Base-by-base conservation (phyloP, 352 stramenopile genomes). In the Phytopythium delawarense region DNA sequence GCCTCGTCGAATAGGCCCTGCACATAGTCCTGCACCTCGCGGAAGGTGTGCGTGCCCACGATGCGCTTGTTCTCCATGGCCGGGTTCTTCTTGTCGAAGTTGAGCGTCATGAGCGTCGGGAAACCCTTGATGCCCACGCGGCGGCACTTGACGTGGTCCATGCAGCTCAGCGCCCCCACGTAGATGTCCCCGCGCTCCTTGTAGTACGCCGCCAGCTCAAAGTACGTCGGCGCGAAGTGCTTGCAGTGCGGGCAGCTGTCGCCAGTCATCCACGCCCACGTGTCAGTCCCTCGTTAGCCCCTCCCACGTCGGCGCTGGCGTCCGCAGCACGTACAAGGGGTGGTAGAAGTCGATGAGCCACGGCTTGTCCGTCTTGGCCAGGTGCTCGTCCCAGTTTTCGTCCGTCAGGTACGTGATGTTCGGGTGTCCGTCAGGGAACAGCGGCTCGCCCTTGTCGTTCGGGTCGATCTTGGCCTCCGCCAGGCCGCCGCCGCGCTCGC, bases 291-390 rank as follows among this genome's bases (percentile, higher is more conserved):
- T 25, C 12, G 12, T 16, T 1, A 40, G 8, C 35, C 40, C 40
- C 28, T 2, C 18, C 2, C 6, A 16, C 7, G 25, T 13, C 16
- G 1, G 12, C 0, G 1, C n/a, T 28, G 7, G 5, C 5, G 21
- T 35, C 34, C 18, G 11, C 37, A 20, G 12, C 9, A 76, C 81
- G 66, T 81, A 94, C 84, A 91, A 94, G 9, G 84, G 84, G 63
- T 94, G 84, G 66, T 94, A 94, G 65, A 94, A 94, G 72, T 94
- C 82, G 28, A 94, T 75, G 53, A 94, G 67, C 84, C 84, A 94
- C 32, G 84, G 84, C 55, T 88, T 87, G 69, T 89, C 79, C 48
- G 82, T 89, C 69, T 88, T 81, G 59, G 69, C 59, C 70, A 89
- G 79, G 69, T 84, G 76, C 45, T 77, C 64, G 68, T 92, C 76